A percentile compares a stretch with the other conserved stretches of the same genome.
phyloP scores from a whole-genome alignment of 148 eudicot genomes.

The Pouteria glomerata region DNA sequence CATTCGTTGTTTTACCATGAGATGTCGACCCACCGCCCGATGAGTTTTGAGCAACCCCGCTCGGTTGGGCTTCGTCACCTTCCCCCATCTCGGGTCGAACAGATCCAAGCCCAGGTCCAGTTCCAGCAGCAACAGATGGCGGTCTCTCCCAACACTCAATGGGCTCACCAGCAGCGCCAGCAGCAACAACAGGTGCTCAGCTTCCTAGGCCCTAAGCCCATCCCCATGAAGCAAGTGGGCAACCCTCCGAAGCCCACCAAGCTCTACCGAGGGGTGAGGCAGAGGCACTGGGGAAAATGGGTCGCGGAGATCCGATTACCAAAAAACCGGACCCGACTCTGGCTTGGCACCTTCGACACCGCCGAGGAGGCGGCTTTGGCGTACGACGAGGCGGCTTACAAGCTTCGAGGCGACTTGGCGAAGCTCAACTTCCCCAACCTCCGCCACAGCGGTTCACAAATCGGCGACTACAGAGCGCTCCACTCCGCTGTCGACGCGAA shows the following conservation, averaged over 20 bases:
- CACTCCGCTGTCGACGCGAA: conserved; percentile 83
- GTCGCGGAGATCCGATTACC: conserved; percentile 96
- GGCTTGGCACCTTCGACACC: conserved; percentile 46
- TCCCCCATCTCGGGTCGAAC: conserved; percentile 35
- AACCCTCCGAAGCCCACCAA: conserved; percentile 59
- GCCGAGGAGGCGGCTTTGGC: conserved; percentile 87
- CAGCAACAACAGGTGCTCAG: conserved; percentile 12
- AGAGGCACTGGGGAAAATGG: conserved; percentile 98
- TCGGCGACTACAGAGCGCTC: conserved; percentile 69
- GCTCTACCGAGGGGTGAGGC: conserved; percentile 82
- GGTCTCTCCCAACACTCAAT: too few relatives aligned
- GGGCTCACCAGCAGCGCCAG: conserved; percentile 21
- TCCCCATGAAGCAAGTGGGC: conserved; percentile 47
- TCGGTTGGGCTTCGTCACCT: conserved; percentile 33
- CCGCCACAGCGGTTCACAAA: conserved; percentile 57
- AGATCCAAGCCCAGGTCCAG: conserved; percentile 38
- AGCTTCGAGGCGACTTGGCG: conserved; percentile 75
- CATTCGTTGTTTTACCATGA: conserved; percentile 12
- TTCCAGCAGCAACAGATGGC: conserved; percentile 18
- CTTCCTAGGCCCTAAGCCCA: conserved; percentile 37
- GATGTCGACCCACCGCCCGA: conserved; percentile 10
- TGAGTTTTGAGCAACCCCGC: conserved; percentile 13
- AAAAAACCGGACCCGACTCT: conserved; percentile 79
- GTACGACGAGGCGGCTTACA: conserved; percentile 85
- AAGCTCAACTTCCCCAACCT: conserved; percentile 76